Conservation (phyloP, 2,329 filamentous ascomycete species). For the Apiospora pterosperma region DNA sequence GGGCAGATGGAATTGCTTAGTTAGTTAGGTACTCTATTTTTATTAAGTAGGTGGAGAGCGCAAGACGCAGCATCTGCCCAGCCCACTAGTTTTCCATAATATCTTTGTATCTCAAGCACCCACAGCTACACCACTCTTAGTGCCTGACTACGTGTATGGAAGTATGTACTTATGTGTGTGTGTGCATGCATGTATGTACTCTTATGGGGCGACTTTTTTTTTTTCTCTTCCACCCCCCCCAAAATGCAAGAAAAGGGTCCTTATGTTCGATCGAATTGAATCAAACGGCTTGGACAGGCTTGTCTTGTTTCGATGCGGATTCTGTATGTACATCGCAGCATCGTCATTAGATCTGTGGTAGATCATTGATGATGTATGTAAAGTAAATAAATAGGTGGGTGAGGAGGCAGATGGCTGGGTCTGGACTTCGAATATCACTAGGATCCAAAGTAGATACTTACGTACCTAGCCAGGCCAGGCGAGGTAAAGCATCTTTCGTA, state of each 20-base stretch:
- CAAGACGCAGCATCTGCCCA: conserved; percentile 6
- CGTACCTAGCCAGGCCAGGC: not conserved
- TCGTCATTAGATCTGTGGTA: not conserved
- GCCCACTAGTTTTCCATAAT: conserved; percentile 8
- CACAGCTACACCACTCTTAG: not conserved
- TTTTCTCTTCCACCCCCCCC: not conserved
- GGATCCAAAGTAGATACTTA: not conserved
- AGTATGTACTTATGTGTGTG: too few relatives aligned
- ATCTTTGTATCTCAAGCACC: conserved; percentile 1
- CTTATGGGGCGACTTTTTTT: too few relatives aligned
- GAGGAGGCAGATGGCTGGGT: not conserved
- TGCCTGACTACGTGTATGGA: not conserved
- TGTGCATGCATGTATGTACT: too few relatives aligned
- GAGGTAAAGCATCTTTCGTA: conserved; percentile 1
- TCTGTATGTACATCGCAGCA: not conserved
- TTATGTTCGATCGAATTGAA: not conserved
- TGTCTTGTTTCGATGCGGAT: not conserved
- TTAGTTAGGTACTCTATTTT: conserved; percentile 10
- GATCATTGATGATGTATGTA: not conserved
- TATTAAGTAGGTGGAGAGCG: conserved; percentile 9
- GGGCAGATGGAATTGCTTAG: not conserved
- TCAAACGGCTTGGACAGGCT: not conserved
- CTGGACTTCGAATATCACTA: not conserved
- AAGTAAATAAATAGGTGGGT: not conserved
- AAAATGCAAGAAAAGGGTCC: not conserved